Percentiles rank a stretch among this genome's conserved stretches.
These are phyloP conservation scores for Naganishia vishniacii DNA, from an alignment of 768 basidiomycete genomes.

Conservation along the genomic window DNA sequence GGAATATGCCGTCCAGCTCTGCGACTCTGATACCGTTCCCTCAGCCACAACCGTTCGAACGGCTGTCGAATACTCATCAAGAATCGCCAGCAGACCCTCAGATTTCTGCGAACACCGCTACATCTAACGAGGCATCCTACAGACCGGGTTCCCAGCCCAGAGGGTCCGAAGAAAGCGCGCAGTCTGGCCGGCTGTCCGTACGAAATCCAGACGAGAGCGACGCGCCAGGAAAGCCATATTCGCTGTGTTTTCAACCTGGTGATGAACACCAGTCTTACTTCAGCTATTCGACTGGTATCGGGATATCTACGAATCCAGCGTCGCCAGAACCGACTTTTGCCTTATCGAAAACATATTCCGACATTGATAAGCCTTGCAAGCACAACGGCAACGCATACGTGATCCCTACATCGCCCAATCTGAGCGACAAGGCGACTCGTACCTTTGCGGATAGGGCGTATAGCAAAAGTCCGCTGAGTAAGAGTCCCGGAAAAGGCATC, in stretches of 20 bases:
- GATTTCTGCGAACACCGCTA: too few species aligned
- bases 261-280: background rate
- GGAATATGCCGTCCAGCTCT: too few species aligned
- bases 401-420: conserved; percentile 1
- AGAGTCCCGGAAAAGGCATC: conserved; percentile 12
- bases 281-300: conserved; percentile 1
- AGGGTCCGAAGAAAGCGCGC: too few species aligned
- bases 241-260: background rate
- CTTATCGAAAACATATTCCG: conserved; percentile 9
- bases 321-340: background rate
- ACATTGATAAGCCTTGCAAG: background rate
- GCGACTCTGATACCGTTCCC: too few species aligned
- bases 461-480: conserved; percentile 13
- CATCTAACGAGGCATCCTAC: too few species aligned
- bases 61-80: too few species aligned
- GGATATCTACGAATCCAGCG: background rate
- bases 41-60: too few species aligned
- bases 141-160: too few species aligned
- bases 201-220: background rate
- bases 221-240: background rate
- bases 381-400: background rate
- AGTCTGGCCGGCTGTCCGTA: background rate
- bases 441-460: background rate
- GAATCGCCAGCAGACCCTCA: too few species aligned
- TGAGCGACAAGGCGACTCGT: background rate